A percentile compares a stretch with the other conserved stretches of the same genome.
Evolutionary conservation across 2,329 filamentous ascomycete species (phyloP).

Genomic region (Hypoxylon sp.): DNA sequence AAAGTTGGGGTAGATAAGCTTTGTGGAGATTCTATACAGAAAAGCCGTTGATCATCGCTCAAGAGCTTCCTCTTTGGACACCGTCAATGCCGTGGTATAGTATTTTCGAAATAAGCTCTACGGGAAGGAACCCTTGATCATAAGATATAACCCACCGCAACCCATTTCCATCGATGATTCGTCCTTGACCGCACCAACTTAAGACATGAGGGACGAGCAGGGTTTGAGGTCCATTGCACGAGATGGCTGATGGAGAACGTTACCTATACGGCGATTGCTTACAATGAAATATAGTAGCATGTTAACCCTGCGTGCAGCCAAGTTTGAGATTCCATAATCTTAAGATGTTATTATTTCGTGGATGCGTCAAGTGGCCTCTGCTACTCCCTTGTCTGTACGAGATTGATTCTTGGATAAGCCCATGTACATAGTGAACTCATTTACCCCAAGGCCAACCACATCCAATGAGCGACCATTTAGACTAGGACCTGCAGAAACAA

Average conservation of each 20-base stretch:
- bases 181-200: not conserved
- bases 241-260: constrained; percentile 2
- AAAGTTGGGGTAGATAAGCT: constrained; percentile 20
- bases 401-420: constrained; percentile 6
- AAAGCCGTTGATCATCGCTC: constrained; percentile 2
- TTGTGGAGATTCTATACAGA: constrained; percentile 8
- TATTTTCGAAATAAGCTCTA: not conserved
- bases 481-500: constrained; percentile 33
- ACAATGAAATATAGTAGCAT: not conserved
- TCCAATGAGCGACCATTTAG: constrained; percentile 4
- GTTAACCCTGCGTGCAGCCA: constrained; percentile 11
- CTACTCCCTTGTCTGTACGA: not conserved
- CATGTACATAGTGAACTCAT: constrained; percentile 9
- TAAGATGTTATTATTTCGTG: not conserved
- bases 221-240: not conserved
- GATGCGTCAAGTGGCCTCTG: not conserved
- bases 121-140: constrained; percentile 20
- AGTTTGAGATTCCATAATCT: constrained; percentile 22
- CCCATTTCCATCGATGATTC: constrained; percentile 16
- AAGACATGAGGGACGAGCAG: constrained; percentile 11
- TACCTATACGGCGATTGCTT: not conserved
- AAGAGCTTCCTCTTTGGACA: constrained; percentile 36
- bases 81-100: constrained; percentile 13
- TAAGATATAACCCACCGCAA: not conserved
- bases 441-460: constrained; percentile 16